Evolutionary conservation across 805 yeast genomes (phyloP).

Genomic region (Candida sithepensis): DNA sequence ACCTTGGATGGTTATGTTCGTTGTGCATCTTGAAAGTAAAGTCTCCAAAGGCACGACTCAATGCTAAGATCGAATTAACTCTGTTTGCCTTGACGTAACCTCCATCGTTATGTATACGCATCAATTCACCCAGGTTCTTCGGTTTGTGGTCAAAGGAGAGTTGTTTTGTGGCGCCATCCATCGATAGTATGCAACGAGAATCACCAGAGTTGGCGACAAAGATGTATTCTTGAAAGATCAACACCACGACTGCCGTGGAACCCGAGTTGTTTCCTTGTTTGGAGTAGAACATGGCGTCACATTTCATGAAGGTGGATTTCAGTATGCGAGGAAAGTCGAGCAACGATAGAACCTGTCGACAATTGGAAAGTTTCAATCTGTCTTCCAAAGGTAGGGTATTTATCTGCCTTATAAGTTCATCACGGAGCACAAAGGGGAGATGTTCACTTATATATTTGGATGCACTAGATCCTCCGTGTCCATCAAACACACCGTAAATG

Average conservation of each 20-base stretch:
- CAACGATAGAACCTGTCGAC: slow-evolving; percentile 15
- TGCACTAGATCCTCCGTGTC: slow-evolving; percentile 72
- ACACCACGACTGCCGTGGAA: slow-evolving; percentile 47
- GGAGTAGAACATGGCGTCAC: slow-evolving; percentile 42
- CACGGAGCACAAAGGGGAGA: slow-evolving; percentile 28
- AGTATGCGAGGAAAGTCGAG: slow-evolving; percentile 30
- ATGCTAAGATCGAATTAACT: slow-evolving; percentile 56
- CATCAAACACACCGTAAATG: slow-evolving; percentile 75
- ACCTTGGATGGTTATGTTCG: slow-evolving; percentile 22
- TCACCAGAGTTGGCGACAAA: slow-evolving; percentile 76
- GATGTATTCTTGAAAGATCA: slow-evolving; percentile 39
- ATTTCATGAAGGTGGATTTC: slow-evolving; percentile 41
- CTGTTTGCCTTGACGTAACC: slow-evolving; percentile 59
- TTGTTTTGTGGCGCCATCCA: slow-evolving; percentile 51
- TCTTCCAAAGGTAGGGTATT: slow-evolving; percentile 15
- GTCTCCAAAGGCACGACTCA: slow-evolving; percentile 65
- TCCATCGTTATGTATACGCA: slow-evolving; percentile 55
- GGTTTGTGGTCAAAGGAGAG: slow-evolving; percentile 68
- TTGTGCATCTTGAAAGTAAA: slow-evolving; percentile 46
- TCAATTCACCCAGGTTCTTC: slow-evolving; percentile 52
- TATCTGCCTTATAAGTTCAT: slow-evolving; percentile 14
- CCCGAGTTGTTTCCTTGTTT: slow-evolving; percentile 42
- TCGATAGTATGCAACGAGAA: slow-evolving; percentile 60
- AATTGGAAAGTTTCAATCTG: slow-evolving; percentile 10
- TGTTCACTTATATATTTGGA: slow-evolving; percentile 49